These are phyloP conservation scores for Cadophora gregata DNA, from an alignment of 2,329 filamentous ascomycete species.

Conservation along the genomic window DNA sequence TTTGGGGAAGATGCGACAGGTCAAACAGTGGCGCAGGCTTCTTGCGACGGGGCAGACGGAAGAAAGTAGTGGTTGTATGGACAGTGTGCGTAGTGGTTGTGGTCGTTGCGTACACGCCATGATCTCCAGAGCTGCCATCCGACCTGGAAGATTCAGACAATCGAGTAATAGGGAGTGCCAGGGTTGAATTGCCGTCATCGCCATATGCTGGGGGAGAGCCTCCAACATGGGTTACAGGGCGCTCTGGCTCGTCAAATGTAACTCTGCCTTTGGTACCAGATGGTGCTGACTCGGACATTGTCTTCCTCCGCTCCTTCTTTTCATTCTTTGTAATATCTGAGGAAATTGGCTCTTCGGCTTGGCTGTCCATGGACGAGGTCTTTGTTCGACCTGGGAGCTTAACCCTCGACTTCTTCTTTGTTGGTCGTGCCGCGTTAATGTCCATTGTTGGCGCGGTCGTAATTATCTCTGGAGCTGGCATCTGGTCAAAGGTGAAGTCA, in stretches of 20 bases:
- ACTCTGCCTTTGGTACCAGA: conserved; percentile 51
- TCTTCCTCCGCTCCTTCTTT: conserved; percentile 52
- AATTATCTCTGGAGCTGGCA: conserved; percentile 75
- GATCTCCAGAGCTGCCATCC: conserved; percentile 79
- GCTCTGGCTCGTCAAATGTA: conserved; percentile 66
- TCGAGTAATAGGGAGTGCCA: conserved; percentile 68
- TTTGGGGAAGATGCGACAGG: conserved; percentile 85
- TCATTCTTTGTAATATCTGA: conserved; percentile 37
- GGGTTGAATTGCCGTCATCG: conserved; percentile 64
- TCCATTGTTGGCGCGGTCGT: conserved; percentile 86
- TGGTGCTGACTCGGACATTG: conserved; percentile 45
- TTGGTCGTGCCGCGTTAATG: conserved; percentile 52
- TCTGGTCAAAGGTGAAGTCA: not conserved
- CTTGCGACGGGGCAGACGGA: conserved; percentile 79
- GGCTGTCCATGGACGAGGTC: conserved; percentile 28
- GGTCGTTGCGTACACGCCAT: conserved; percentile 61
- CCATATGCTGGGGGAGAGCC: conserved; percentile 62
- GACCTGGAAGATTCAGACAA: conserved; percentile 89
- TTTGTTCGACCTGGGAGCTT: conserved; percentile 57
- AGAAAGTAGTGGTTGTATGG: conserved; percentile 74
- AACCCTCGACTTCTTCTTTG: conserved; percentile 62
- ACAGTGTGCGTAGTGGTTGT: conserved; percentile 68
- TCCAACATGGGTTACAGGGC: conserved; percentile 52
- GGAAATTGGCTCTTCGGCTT: conserved; percentile 26
- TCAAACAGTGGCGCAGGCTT: conserved; percentile 82